These are phyloP conservation scores for Salix caprea DNA, from an alignment of 345 rosid genomes.

Conservation along the genomic window DNA sequence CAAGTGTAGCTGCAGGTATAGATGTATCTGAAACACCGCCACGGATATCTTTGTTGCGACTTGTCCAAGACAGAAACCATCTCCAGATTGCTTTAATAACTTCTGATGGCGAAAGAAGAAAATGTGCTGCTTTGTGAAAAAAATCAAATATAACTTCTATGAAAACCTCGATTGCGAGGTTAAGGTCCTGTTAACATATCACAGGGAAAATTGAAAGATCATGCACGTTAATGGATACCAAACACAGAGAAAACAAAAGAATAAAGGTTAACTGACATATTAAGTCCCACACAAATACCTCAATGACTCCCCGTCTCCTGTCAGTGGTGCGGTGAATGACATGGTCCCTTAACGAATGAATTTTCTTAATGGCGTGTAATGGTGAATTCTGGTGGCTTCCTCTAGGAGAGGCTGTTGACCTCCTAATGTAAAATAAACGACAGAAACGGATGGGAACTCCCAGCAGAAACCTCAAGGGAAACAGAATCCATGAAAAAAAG, in stretches of 20 bases:
- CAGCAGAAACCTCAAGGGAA: constrained; percentile 57
- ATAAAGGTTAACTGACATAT: neutral
- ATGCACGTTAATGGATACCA: neutral
- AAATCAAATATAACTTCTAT: constrained; percentile 78
- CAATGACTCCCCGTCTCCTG: constrained; percentile 92
- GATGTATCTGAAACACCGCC: constrained; percentile 30
- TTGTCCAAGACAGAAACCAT: constrained; percentile 47
- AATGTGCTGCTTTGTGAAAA: constrained; percentile 68
- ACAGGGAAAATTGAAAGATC: constrained; percentile 6
- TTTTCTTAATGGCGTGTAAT: constrained; percentile 36
- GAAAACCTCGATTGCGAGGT: constrained; percentile 77
- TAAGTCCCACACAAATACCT: constrained; percentile 48
- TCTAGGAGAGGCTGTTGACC: constrained; percentile 25
- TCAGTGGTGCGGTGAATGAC: constrained; percentile 72
- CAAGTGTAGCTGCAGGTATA: constrained; percentile 53
- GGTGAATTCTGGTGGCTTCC: constrained; percentile 36
- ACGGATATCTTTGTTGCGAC: constrained; percentile 16
- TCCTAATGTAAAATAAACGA: constrained; percentile 34
- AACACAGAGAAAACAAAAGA: constrained; percentile 3
- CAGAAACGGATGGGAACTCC: constrained; percentile 44
- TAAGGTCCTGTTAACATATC: constrained; percentile 67
- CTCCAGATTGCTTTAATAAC: constrained; percentile 33
- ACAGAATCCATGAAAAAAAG: constrained; percentile 57
- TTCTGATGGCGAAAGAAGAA: constrained; percentile 70
- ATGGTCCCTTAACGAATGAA: constrained; percentile 49